phyloP scores from a whole-genome alignment of 2,329 filamentous ascomycete genomes.

The Ceratocystis colombiana region DNA sequence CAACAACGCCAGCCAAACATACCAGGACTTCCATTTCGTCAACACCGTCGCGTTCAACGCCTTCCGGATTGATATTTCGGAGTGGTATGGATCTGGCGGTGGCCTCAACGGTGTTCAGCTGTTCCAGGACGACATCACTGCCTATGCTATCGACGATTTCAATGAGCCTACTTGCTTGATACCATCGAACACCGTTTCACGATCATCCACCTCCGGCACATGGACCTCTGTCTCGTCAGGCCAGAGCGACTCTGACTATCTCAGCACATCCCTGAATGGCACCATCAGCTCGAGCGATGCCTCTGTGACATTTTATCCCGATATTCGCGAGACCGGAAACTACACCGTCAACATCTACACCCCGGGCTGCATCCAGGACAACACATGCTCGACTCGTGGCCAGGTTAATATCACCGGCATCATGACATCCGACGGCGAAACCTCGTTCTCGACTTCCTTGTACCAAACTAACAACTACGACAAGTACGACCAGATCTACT shows the following conservation, averaged over 20 bases:
- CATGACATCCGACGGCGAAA: slow-evolving; percentile 45
- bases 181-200: slow-evolving; percentile 47
- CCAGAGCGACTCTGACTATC: slow-evolving; percentile 63
- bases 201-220: slow-evolving; percentile 57
- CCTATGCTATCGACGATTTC: slow-evolving; percentile 76
- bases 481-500: slow-evolving; percentile 91
- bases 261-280: slow-evolving; percentile 47
- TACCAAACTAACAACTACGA: slow-evolving; percentile 93
- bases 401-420: slow-evolving; percentile 69
- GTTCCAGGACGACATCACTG: slow-evolving; percentile 72
- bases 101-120: slow-evolving; percentile 80
- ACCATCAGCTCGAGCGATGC: slow-evolving; percentile 49
- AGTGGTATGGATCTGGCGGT: slow-evolving; percentile 76
- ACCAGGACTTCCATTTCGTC: slow-evolving; percentile 87
- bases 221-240: slow-evolving; percentile 60
- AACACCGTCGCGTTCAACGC: slow-evolving; percentile 78
- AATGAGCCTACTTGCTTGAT: slow-evolving; percentile 76
- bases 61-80: slow-evolving; percentile 76
- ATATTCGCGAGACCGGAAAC: slow-evolving; percentile 79
- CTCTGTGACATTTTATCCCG: slow-evolving; percentile 68
- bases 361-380: slow-evolving; percentile 75
- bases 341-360: slow-evolving; percentile 89
- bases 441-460: slow-evolving; percentile 49
- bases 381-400: slow-evolving; percentile 64
- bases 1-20: slow-evolving; percentile 52